Percentiles rank a stretch among this genome's conserved stretches.
Conservation (phyloP, 2,329 filamentous ascomycete genomes). For the Fusarium redolens region DNA sequence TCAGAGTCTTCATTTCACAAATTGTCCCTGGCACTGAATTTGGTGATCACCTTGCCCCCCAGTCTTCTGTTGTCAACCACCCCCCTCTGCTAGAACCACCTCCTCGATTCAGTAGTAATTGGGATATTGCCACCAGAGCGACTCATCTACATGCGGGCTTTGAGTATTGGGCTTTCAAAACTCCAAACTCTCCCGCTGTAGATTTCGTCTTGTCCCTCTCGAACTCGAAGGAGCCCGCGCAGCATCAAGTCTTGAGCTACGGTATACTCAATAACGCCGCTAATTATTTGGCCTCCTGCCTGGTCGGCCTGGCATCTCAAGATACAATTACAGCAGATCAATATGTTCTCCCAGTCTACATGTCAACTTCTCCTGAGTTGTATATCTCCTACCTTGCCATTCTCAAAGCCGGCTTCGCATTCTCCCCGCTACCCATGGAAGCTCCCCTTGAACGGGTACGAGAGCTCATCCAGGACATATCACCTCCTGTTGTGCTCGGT, state of each 20-base stretch:
- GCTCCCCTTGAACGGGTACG: slow-evolving; percentile 36
- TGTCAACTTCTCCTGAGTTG: slow-evolving; percentile 46
- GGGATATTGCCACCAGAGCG: background rate
- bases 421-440: slow-evolving; percentile 53
- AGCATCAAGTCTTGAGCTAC: background rate
- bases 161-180: slow-evolving; percentile 9
- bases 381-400: slow-evolving; percentile 52
- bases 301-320: background rate
- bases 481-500: background rate
- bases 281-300: background rate
- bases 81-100: slow-evolving; percentile 2
- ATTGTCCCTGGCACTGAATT: background rate
- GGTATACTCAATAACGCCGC: background rate
- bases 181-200: background rate
- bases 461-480: slow-evolving; percentile 2
- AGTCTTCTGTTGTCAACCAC: background rate
- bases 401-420: slow-evolving; percentile 51
- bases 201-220: background rate
- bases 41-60: background rate
- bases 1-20: background rate
- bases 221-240: background rate
- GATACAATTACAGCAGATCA: background rate
- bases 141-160: slow-evolving; percentile 1
- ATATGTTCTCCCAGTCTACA: slow-evolving; percentile 1
- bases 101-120: background rate